Base-by-base conservation (phyloP, 164 flowering plant species). In the Berberis vulgaris region DNA sequence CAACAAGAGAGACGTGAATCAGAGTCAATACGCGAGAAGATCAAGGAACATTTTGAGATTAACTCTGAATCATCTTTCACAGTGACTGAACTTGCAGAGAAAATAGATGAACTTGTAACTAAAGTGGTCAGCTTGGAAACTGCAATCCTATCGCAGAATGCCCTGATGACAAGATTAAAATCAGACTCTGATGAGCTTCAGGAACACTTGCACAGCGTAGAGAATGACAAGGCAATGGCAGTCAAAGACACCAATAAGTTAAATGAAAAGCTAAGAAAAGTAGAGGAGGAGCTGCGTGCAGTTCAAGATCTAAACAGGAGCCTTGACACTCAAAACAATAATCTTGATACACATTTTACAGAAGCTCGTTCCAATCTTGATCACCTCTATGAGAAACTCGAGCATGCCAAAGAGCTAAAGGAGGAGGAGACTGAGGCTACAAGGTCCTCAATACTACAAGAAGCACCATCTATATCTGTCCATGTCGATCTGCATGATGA, bases 21-120 rank as follows among this genome's bases (percentile, higher is more conserved):
- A 39, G 79, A 74, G 56, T 45, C 67, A 38, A 41, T 72, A 2
- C 60, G 61, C 11, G 71, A 69, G 59, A 73, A 74, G 65, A 67
- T 80, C 13, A 77, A 62, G 39, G 78, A 74, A 43, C 65, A 78
- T 11, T 68, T 75, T 12, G 74, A 77, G 78, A 72, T 57, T 9
- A 69, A 67, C 13, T 63, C 75, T 3, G 71, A 62, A 26, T 11
- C 68, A 59, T 71, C 79, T 62, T 67, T 84, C 2, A 80, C 77
- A 4, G 84, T 81, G 72, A 63, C 84, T 61, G 87, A 88, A 57
- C 67, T 91, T 77, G 93, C 82, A 40, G 93, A 89, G 72, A 85
- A 81, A 80, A 81, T 91, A 53, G 96, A 94, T 71, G 89, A 84
- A 69, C 86, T 91, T 12, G 96, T 89, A 57, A 78, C 75, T 55